Evolutionary conservation across 441 rosid species (phyloP).

Genomic region (Croton setiger): DNA sequence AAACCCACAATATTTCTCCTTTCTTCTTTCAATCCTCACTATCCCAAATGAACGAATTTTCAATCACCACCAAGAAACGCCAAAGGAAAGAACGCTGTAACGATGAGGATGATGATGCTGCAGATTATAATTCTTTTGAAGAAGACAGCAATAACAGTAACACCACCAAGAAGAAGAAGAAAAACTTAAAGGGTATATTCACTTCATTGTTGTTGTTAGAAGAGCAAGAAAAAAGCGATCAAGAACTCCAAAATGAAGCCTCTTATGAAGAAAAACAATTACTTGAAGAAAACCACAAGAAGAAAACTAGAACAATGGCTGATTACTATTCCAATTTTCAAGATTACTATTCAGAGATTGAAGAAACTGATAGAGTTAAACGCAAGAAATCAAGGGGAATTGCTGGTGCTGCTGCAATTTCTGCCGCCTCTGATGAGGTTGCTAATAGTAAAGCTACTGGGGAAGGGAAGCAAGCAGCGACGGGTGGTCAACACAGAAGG

Average conservation of each 20-base stretch:
- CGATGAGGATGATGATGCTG: constrained; percentile 26
- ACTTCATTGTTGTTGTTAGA: constrained; percentile 62
- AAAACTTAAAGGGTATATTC: constrained; percentile 55
- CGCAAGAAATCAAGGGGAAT: constrained; percentile 51
- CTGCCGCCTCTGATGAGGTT: constrained; percentile 28
- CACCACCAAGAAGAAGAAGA: constrained; percentile 21
- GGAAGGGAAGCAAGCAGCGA: constrained; percentile 27
- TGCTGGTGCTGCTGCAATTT: constrained; percentile 44
- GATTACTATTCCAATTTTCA: constrained; percentile 53
- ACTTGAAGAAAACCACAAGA: constrained; percentile 52
- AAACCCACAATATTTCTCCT: neutral
- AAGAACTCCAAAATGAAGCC: constrained; percentile 32
- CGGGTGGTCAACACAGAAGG: constrained; percentile 55
- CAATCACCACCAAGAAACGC: constrained; percentile 14
- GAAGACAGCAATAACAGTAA: constrained; percentile 23
- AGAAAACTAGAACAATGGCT: constrained; percentile 47
- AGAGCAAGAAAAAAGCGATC: constrained; percentile 53
- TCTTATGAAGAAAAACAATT: constrained; percentile 41
- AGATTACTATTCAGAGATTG: constrained; percentile 43
- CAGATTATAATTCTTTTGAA: constrained; percentile 10
- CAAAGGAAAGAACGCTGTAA: constrained; percentile 18
- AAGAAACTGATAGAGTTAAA: constrained; percentile 35
- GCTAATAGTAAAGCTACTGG: constrained; percentile 20
- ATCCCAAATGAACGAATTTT: constrained; percentile 35
- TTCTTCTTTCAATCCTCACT: neutral